Percentiles rank a stretch among this genome's conserved stretches.
Conservation (phyloP, 345 rosid species). For the Kernera saxatilis region DNA sequence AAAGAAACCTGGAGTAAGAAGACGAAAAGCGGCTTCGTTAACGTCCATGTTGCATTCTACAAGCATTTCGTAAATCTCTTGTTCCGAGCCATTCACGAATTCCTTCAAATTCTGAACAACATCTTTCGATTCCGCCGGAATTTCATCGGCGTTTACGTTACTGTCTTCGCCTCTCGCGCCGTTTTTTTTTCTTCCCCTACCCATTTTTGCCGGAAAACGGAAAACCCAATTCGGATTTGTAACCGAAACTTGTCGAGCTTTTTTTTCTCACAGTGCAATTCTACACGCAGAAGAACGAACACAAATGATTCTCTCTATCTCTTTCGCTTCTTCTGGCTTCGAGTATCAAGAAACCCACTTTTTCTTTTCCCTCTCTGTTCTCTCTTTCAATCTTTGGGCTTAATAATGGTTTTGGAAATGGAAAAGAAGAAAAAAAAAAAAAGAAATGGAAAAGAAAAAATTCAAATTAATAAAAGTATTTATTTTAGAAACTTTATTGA, state of each 20-base stretch:
- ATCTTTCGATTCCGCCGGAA: constrained; percentile 57
- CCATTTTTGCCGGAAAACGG: constrained; percentile 35
- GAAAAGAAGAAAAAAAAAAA: too few relatives aligned
- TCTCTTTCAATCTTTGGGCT: background rate
- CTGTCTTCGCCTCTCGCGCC: constrained; percentile 37
- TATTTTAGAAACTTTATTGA: too few relatives aligned
- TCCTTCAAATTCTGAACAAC: constrained; percentile 63
- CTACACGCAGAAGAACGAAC: background rate
- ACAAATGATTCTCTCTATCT: background rate
- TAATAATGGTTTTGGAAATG: background rate
- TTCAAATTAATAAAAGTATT: background rate
- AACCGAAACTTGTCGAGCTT: constrained; percentile 13
- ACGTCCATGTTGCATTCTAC: constrained; percentile 72
- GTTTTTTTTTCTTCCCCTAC: background rate
- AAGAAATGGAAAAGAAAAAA: too few relatives aligned
- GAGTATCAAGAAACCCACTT: background rate
- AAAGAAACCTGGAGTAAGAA: too few relatives aligned
- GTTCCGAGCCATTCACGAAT: constrained; percentile 57
- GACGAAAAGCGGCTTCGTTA: constrained; percentile 66
- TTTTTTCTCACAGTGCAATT: background rate
- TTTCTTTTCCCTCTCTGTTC: background rate
- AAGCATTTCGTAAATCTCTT: constrained; percentile 79
- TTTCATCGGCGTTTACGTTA: constrained; percentile 37
- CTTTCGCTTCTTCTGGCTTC: background rate
- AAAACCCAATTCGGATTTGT: constrained; percentile 39